Percentiles rank a stretch among this genome's conserved stretches.
phyloP scores from a whole-genome alignment of 2,329 filamentous ascomycete species.

The Malbranchea cinnamomea region DNA sequence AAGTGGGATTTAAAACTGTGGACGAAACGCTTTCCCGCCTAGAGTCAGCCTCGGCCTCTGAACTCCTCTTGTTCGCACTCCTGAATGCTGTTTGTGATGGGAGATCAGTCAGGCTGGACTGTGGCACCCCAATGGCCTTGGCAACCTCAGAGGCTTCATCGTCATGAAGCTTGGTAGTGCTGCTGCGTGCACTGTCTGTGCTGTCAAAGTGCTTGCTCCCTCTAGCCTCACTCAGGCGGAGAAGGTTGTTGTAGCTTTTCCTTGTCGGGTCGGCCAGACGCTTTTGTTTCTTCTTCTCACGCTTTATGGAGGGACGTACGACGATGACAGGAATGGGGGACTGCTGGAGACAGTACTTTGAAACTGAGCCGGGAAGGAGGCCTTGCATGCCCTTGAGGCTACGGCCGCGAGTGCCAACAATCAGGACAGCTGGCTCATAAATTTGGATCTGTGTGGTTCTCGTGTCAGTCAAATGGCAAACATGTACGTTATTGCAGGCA shows the following conservation, averaged over 20 bases:
- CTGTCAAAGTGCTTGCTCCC: conserved; percentile 39
- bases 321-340: conserved; percentile 88
- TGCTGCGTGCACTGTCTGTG: conserved; percentile 32
- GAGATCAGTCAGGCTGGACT: conserved; percentile 3
- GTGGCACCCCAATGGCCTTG: conserved; percentile 32
- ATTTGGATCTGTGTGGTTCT: conserved; percentile 56
- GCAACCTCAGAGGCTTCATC: conserved; percentile 37
- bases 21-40: conserved; percentile 5
- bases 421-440: conserved; percentile 79
- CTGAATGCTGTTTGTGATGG: conserved; percentile 1
- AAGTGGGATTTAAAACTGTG: conserved; percentile 5
- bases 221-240: conserved; percentile 45
- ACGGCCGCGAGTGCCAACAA: conserved; percentile 76
- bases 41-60: conserved; percentile 6
- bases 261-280: conserved; percentile 60
- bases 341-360: conserved; percentile 88
- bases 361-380: conserved; percentile 74
- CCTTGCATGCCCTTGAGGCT: conserved; percentile 77
- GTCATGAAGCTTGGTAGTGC: conserved; percentile 30
- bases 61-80: conserved; percentile 3
- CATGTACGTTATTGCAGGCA: neutral
- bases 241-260: conserved; percentile 62
- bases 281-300: conserved; percentile 80
- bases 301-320: conserved; percentile 72
- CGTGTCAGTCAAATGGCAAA: conserved; percentile 3